Base-by-base conservation (phyloP, 75 land plant species). In the Sequoiadendron giganteum region DNA sequence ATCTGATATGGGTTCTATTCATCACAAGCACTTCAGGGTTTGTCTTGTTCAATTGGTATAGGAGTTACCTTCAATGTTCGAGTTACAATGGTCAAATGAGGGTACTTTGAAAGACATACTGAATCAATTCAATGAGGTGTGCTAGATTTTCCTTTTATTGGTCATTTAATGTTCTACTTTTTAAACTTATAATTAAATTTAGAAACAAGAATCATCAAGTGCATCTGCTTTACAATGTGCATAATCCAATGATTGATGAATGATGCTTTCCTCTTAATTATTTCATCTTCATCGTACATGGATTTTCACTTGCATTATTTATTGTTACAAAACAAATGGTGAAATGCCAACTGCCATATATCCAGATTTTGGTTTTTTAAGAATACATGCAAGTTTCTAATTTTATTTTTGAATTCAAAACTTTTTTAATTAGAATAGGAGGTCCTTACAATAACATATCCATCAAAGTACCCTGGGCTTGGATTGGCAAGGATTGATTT, bases 51-150 rank as follows among this genome's bases (percentile, higher is more conserved):
- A 19, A 25, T 85, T 52, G 76, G 56, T 80, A 18, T 88, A 91
- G 92, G 88, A 91, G 15, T 72, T 91, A 40, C 92, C 91, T 2
- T 58, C 86, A 49, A 79, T 86, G 30, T 61, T 86, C 48, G 88
- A 89, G 30, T 36, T 89, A 49, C 54, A 86, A 40, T 91, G 91
- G 91, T 81, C 86, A 49, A 72, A 79, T 54, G 90, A 79, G 47
- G 88, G 80, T 40, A 70, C 75, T 40, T 19, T 91, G 87, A 89
- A 75, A 54, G 91, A 89, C 11, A 84, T 84, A 43, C 75, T 91
- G 49, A 83, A 88, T 9, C 92, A 90, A 84, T 87, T 89, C 45
- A 42, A 89, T 55, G 48, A 68, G 88, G 92, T 89, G 38, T 21
- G 28, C 48, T 45, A 16, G 8, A 42, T 82, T 36, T 45, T 42